Evolutionary conservation across 2,329 filamentous ascomycete species (phyloP).

Genomic region (Sporothrix variecibatus): DNA sequence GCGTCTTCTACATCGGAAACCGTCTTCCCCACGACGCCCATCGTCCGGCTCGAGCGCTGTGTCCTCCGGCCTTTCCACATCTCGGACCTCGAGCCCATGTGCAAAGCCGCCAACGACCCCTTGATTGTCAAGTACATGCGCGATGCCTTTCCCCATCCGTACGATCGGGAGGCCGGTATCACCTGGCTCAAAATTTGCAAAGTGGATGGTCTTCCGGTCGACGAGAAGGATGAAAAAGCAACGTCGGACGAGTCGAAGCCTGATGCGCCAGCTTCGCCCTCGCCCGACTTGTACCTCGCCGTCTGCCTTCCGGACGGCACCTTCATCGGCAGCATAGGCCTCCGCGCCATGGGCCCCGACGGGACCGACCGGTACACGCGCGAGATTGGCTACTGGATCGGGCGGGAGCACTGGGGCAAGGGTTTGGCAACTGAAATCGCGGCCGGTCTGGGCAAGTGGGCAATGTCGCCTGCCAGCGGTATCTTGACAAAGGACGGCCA

Average conservation of each 20-base stretch:
- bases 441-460: constrained; percentile 45
- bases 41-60: constrained; percentile 37
- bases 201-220: constrained; percentile 17
- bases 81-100: constrained; percentile 43
- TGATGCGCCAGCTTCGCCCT: neutral
- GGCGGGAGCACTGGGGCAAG: constrained; percentile 46
- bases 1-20: neutral
- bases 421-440: constrained; percentile 49
- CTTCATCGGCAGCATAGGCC: constrained; percentile 46
- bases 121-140: constrained; percentile 45
- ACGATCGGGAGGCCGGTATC: constrained; percentile 45
- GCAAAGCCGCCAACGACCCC: constrained; percentile 43
- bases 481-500: constrained; percentile 26
- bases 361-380: constrained; percentile 43
- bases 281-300: constrained; percentile 37
- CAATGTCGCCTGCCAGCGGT: constrained; percentile 37
- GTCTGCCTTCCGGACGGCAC: constrained; percentile 40
- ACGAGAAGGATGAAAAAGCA: neutral
- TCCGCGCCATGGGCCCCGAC: constrained; percentile 42
- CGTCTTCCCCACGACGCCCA: constrained; percentile 29
- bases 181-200: constrained; percentile 34
- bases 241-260: neutral
- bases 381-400: constrained; percentile 55
- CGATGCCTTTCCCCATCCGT: constrained; percentile 50
- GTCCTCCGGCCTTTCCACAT: constrained; percentile 45